Conservation (phyloP, 306 rosid genomes). For the Cicer bijugum region DNA sequence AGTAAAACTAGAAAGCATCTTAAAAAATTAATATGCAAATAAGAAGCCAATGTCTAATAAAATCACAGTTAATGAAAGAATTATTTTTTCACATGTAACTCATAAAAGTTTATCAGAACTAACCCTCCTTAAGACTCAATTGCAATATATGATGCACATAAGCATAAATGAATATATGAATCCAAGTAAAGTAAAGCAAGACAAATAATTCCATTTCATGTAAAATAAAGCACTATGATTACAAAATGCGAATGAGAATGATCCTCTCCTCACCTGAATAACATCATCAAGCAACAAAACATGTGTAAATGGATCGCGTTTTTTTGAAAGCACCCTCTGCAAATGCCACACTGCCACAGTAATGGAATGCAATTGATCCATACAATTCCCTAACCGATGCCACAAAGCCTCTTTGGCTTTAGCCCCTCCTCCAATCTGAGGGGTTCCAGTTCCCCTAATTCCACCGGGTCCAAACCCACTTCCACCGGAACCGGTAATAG, state of each 20-base stretch:
- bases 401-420: conserved; percentile 91
- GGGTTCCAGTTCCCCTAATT: conserved; percentile 82
- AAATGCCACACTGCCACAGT: conserved; percentile 90
- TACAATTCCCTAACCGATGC: conserved; percentile 86
- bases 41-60: neutral
- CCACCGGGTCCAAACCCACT: conserved; percentile 90
- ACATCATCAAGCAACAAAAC: conserved; percentile 95
- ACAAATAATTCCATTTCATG: neutral
- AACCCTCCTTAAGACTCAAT: neutral
- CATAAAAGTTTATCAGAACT: neutral
- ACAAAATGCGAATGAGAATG: conserved; percentile 6
- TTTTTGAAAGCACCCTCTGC: conserved; percentile 94
- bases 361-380: conserved; percentile 90
- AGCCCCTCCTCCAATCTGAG: conserved; percentile 89
- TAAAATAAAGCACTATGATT: neutral
- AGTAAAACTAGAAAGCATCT: neutral
- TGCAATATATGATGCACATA: neutral
- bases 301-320: conserved; percentile 90
- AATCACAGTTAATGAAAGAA: neutral
- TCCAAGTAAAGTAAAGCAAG: conserved; percentile 31
- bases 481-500: conserved; percentile 71
- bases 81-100: neutral
- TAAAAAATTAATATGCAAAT: neutral
- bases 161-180: conserved; percentile 18
- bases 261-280: conserved; percentile 61